Evolutionary conservation across 192 early-diverging fungal genomes (phyloP), one percentile per base, ranked within the genome.

Genomic region (Coemansia sp.): DNA sequence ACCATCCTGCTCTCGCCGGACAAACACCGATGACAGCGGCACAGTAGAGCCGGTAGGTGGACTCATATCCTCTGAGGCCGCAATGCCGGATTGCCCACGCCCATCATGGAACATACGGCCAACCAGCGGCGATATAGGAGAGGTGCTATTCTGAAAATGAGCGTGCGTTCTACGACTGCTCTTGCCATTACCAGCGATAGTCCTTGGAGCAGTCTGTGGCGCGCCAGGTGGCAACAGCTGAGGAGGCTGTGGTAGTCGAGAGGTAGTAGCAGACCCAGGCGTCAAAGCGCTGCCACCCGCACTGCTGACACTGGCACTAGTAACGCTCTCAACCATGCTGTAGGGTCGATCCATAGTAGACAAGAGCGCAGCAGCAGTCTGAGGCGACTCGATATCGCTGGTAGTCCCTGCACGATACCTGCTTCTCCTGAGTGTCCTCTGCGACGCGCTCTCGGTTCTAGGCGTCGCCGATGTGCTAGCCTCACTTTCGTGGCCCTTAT

Each of bases 321-420:
- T 68, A 37, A 68, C 46, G 46, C 75, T 76, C 43, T 82, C 80
- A 1, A 84, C 81, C 81, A 84, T 84, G 55, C 81, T 84, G 53
- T 43, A 68, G 13, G 81, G 81, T 14, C 81, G 65, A 21, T 80
- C 69, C 49, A 43, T 52, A 1, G 69, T 59, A 2, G 68, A 38
- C 7, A 69, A 35, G 5, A 64, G 61, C 8, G 60, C 74, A 16
- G 70, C 67, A 9, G 42, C 42, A 16, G 73, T 46, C 28, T 46
- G 60, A 19, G 73, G 69, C 69, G 73, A 75, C 65, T 84, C 81
- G 7, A 84, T 78, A 32, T 84, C 81, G 70, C 81, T 84, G 35
- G 81, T 84, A 2, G 81, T 84, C 3, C 81, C 81, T 0, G 81
- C 81, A 8, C 81, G 81, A 30, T 72, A 69, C 17, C 81, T 64